These are phyloP conservation scores for Pleurozium schreberi DNA, from an alignment of 225 moss, liverwort and hornwort species.

Conservation along the genomic window DNA sequence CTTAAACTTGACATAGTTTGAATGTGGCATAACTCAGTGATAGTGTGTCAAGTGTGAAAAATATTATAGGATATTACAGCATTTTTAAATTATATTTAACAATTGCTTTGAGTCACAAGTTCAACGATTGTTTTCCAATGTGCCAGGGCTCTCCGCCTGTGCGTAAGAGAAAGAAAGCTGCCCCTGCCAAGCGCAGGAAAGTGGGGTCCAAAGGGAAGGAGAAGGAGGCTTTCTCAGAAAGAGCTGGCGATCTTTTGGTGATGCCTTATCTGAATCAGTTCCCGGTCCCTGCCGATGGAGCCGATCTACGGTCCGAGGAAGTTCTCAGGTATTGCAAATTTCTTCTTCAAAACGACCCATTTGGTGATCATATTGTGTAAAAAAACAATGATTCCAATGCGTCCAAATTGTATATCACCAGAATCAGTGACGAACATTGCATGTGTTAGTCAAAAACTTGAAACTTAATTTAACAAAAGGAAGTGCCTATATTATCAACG, in stretches of 20 bases:
- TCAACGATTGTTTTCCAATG: neutral
- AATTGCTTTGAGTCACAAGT: too few relatives aligned
- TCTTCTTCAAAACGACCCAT: neutral
- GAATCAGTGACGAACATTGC: neutral
- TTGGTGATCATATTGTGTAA: neutral
- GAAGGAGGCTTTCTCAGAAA: slow-evolving; percentile 25
- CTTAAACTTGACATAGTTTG: neutral
- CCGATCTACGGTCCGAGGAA: slow-evolving; percentile 36
- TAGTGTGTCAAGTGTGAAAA: neutral
- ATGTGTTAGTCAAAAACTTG: neutral
- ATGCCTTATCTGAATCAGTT: slow-evolving; percentile 67
- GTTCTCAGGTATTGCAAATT: slow-evolving; percentile 19
- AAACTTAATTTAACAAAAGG: neutral
- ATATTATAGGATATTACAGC: too few relatives aligned
- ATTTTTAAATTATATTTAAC: neutral
- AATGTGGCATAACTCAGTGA: neutral
- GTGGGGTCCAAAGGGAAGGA: slow-evolving; percentile 39
- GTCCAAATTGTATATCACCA: neutral
- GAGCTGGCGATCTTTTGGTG: slow-evolving; percentile 64
- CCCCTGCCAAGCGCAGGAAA: slow-evolving; percentile 63
- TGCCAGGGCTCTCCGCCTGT: slow-evolving; percentile 55
- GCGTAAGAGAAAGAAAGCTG: slow-evolving; percentile 41
- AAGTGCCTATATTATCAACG: neutral
- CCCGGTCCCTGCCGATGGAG: slow-evolving; percentile 48
- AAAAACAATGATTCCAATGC: too few relatives aligned